Conservation (phyloP, 768 basidiomycete genomes). For the Suillus discolor region DNA sequence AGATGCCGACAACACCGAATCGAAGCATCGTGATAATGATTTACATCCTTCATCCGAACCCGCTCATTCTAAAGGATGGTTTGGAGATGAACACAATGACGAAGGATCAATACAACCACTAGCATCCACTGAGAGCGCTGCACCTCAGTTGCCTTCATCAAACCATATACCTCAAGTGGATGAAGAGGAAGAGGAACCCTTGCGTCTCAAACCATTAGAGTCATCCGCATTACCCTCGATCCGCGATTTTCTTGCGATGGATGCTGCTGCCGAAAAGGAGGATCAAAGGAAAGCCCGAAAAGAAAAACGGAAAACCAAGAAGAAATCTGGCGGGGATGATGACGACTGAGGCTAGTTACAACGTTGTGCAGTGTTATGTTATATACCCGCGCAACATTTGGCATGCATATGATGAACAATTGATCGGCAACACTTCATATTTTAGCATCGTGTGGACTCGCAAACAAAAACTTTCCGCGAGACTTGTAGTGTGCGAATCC, state of each 20-base stretch:
- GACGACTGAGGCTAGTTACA: constrained; percentile 31
- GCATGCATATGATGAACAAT: not conserved
- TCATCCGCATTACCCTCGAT: constrained; percentile 86
- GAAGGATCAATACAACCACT: constrained; percentile 3
- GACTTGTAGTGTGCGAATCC: constrained; percentile 67
- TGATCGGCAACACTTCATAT: constrained; percentile 8
- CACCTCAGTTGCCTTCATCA: constrained; percentile 17
- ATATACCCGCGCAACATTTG: constrained; percentile 2
- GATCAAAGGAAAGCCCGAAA: constrained; percentile 75
- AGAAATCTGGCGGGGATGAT: constrained; percentile 30
- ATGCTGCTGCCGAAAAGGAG: constrained; percentile 62
- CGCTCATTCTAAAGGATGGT: constrained; percentile 42
- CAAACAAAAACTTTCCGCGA: constrained; percentile 45
- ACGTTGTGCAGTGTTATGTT: not conserved
- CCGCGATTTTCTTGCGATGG: constrained; percentile 78
- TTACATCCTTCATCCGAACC: constrained; percentile 11
- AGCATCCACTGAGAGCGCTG: constrained; percentile 7
- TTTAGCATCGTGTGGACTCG: constrained; percentile 9
- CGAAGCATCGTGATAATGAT: not conserved
- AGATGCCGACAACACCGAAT: constrained; percentile 12
- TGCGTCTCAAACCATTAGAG: constrained; percentile 70
- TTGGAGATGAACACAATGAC: constrained; percentile 42
- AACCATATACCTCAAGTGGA: constrained; percentile 28
- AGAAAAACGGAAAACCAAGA: constrained; percentile 65
- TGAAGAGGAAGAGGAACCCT: constrained; percentile 45